A percentile compares a stretch with the other conserved stretches of the same genome.
phyloP scores from a whole-genome alignment of 1,139 yeast genomes.

The Pichia sp. region DNA sequence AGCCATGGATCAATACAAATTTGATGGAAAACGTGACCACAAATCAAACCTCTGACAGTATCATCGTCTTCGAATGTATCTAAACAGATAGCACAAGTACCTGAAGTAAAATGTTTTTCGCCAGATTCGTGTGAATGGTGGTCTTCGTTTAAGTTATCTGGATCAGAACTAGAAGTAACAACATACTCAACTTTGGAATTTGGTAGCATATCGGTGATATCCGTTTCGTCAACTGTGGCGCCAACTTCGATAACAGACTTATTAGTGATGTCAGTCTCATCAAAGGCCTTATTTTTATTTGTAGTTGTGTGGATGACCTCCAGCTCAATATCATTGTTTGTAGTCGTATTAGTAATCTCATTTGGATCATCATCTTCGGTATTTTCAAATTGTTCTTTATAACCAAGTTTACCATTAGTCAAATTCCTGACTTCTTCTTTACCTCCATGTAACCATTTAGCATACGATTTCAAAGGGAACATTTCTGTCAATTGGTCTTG shows the following conservation, averaged over 20 bases:
- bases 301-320: background rate
- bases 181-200: conserved; percentile 1
- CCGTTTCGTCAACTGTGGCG: conserved; percentile 4
- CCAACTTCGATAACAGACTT: background rate
- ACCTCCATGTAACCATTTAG: conserved; percentile 63
- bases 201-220: conserved; percentile 19
- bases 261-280: background rate
- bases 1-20: conserved; percentile 86
- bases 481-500: conserved; percentile 60
- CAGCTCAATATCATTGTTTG: background rate
- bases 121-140: background rate
- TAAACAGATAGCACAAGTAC: conserved; percentile 80
- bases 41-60: conserved; percentile 65
- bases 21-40: conserved; percentile 85
- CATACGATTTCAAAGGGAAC: conserved; percentile 64
- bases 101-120: conserved; percentile 59
- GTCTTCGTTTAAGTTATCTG: background rate
- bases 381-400: conserved; percentile 20
- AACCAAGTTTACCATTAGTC: conserved; percentile 27
- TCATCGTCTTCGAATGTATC: conserved; percentile 65
- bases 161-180: conserved; percentile 1
- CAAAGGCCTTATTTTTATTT: conserved; percentile 25
- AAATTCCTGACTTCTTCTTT: conserved; percentile 35
- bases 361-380: background rate
- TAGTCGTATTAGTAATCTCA: conserved; percentile 1